Conservation (phyloP, 768 basidiomycete species). For the Mycena vulgaris region DNA sequence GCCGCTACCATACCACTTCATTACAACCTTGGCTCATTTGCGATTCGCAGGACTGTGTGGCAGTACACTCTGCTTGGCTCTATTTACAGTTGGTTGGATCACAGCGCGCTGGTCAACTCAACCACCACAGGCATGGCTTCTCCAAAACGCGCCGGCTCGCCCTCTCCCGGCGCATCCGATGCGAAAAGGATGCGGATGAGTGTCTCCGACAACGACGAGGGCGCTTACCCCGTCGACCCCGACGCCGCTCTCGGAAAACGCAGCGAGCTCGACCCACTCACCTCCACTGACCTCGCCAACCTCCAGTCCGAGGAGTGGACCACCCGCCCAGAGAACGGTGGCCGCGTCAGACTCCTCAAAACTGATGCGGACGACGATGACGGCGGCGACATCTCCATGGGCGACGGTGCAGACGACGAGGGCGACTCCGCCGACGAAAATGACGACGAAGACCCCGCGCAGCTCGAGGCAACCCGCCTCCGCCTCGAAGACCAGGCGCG, state of each 20-base stretch:
- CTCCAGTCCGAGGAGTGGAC: constrained; percentile 62
- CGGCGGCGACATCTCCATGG: constrained; percentile 85
- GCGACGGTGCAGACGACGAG: constrained; percentile 83
- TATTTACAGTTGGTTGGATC: no score
- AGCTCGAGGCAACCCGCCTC: constrained; percentile 83
- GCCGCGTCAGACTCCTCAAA: constrained; percentile 59
- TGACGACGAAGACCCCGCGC: constrained; percentile 90
- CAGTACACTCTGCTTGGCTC: no score
- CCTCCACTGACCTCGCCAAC: constrained; percentile 85
- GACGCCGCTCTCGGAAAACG: constrained; percentile 88
- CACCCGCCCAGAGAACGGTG: constrained; percentile 61
- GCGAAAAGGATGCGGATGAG: constrained; percentile 73
- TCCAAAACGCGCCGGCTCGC: constrained; percentile 76
- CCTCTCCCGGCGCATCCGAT: constrained; percentile 66
- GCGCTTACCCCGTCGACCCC: constrained; percentile 83
- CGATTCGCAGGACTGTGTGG: no score
- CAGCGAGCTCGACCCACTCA: constrained; percentile 88
- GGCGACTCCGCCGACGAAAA: constrained; percentile 84
- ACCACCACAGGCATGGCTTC: constrained; percentile 64
- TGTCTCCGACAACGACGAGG: constrained; percentile 69
- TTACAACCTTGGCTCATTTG: no score
- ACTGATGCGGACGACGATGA: constrained; percentile 76
- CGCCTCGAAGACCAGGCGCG: constrained; percentile 89
- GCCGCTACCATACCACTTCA: no score
- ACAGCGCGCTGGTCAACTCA: no score